phyloP scores from a whole-genome alignment of 2,329 filamentous ascomycete species.

The Stagonosporopsis vannaccii region DNA sequence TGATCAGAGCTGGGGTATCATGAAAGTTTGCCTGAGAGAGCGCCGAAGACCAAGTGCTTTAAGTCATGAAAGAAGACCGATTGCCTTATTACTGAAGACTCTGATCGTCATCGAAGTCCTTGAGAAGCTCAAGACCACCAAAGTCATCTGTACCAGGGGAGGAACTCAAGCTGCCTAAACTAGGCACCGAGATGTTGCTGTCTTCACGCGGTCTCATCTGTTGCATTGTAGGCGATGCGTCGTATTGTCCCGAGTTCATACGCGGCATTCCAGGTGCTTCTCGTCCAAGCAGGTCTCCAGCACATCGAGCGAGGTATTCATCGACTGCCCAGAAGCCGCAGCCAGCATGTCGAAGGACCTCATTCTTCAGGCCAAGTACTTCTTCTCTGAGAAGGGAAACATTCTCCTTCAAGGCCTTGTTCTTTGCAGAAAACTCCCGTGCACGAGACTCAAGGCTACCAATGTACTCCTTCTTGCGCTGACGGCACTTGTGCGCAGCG shows the following conservation, averaged over 20 bases:
- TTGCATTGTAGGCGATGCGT: neutral
- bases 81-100: neutral
- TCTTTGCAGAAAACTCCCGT: conserved; percentile 48
- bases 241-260: conserved; percentile 3
- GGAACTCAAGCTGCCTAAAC: conserved; percentile 19
- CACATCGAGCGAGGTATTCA: conserved; percentile 48
- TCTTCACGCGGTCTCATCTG: conserved; percentile 18
- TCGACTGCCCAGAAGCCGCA: conserved; percentile 50
- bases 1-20: conserved; percentile 12
- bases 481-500: conserved; percentile 76
- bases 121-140: conserved; percentile 43
- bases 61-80: neutral
- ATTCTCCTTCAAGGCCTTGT: conserved; percentile 45
- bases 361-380: conserved; percentile 47
- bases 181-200: conserved; percentile 24
- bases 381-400: conserved; percentile 46
- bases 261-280: conserved; percentile 19
- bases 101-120: conserved; percentile 36
- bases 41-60: neutral
- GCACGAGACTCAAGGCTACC: conserved; percentile 58
- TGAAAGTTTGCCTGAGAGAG: conserved; percentile 11
- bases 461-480: conserved; percentile 70
- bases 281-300: conserved; percentile 44
- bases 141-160: conserved; percentile 29
- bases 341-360: conserved; percentile 46